A percentile compares a stretch with the other conserved stretches of the same genome.
phyloP scores from a whole-genome alignment of 768 basidiomycete genomes.

The Cubamyces sp. region DNA sequence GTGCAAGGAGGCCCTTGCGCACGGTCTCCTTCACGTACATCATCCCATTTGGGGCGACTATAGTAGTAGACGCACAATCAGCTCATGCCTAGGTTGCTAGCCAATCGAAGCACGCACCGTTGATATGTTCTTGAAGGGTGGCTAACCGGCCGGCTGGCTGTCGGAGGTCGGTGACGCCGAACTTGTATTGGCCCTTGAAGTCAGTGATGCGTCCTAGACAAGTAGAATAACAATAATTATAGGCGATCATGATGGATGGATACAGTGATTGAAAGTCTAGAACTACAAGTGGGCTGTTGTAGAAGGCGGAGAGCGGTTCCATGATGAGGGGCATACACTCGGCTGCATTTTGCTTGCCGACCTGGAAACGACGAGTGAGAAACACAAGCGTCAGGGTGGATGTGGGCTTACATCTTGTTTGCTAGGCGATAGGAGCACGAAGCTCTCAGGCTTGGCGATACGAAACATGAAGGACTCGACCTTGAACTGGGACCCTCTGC shows the following conservation, averaged over 20 bases:
- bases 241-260: constrained; percentile 97
- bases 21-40: constrained; percentile 89
- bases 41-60: constrained; percentile 95
- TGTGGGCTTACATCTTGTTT: constrained; percentile 69
- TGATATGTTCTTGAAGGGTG: constrained; percentile 75
- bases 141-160: constrained; percentile 69
- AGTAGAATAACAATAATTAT: constrained; percentile 97
- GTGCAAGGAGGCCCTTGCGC: constrained; percentile 80
- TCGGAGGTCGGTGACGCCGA: constrained; percentile 80
- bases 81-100: background rate
- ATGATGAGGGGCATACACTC: constrained; percentile 95
- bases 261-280: constrained; percentile 97
- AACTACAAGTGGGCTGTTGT: constrained; percentile 89
- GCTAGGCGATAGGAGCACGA: constrained; percentile 88
- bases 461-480: constrained; percentile 99
- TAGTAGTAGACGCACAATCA: background rate
- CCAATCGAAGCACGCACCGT: constrained; percentile 49
- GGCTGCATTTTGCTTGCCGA: constrained; percentile 94
- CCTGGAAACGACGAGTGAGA: constrained; percentile 53
- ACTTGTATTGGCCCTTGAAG: constrained; percentile 88
- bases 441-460: constrained; percentile 94
- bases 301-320: constrained; percentile 93
- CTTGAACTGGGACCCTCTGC: constrained; percentile 96
- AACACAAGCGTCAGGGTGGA: background rate
- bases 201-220: constrained; percentile 87